Evolutionary conservation across 129 eudicot genomes (phyloP).

Genomic region (Cynara cardunculus): DNA sequence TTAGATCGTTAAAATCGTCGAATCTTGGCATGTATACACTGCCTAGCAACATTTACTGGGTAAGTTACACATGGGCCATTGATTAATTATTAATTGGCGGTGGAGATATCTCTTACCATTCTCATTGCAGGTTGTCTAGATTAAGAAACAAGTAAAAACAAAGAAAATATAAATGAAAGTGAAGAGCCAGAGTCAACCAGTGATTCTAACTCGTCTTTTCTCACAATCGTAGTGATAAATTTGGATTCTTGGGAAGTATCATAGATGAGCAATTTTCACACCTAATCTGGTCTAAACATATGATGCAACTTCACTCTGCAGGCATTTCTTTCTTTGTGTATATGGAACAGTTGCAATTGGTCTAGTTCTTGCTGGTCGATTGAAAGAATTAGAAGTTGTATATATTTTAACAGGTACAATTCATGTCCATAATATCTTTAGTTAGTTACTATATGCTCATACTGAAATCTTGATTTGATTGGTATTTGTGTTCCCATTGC

Average conservation of each 20-base stretch:
- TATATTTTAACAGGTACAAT: conserved; percentile 68
- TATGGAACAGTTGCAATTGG: conserved; percentile 79
- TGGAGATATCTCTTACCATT: too few relatives aligned
- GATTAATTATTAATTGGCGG: too few relatives aligned
- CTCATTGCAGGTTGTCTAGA: too few relatives aligned
- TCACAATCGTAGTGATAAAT: not conserved
- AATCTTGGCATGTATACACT: too few relatives aligned
- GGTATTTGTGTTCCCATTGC: conserved; percentile 28
- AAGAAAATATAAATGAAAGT: too few relatives aligned
- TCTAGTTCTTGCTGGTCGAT: conserved; percentile 78
- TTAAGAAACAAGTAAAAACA: too few relatives aligned
- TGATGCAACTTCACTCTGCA: conserved; percentile 36
- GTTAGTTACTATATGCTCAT: not conserved
- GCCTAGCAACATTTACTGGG: too few relatives aligned
- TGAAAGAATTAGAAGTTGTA: conserved; percentile 69
- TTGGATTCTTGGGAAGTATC: not conserved
- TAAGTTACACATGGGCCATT: too few relatives aligned
- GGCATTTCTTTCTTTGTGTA: conserved; percentile 90
- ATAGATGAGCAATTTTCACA: not conserved
- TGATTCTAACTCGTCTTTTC: not conserved
- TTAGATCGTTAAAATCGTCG: too few relatives aligned
- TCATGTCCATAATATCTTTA: conserved; percentile 6
- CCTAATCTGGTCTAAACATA: conserved; percentile 2
- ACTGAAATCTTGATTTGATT: not conserved
- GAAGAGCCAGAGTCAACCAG: not conserved